A percentile compares a stretch with the other conserved stretches of the same genome.
These are phyloP conservation scores for Euphorbia corollata DNA, from an alignment of 441 rosid genomes.

Conservation along the genomic window DNA sequence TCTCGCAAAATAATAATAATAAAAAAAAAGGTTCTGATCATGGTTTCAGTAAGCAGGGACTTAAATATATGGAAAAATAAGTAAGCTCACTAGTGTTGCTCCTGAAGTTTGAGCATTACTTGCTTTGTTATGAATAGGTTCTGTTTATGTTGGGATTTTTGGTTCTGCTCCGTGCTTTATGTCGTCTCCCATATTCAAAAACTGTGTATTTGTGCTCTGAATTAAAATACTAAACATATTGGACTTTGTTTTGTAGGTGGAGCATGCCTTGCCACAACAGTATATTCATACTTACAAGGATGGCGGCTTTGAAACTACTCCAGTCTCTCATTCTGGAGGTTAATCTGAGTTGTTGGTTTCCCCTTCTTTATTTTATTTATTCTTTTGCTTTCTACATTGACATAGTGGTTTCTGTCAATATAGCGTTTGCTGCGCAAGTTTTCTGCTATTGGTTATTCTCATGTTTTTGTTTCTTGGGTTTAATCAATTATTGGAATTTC, in stretches of 20 bases:
- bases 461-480: constrained; percentile 15
- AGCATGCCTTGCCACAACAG: constrained; percentile 90
- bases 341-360: constrained; percentile 21
- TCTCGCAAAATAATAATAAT: no score
- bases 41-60: no score
- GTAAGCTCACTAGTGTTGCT: no score
- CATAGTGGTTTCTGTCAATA: constrained; percentile 14
- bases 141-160: no score
- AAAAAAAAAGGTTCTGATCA: no score
- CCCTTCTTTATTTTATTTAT: not conserved
- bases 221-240: not conserved
- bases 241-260: constrained; percentile 45
- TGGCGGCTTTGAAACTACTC: constrained; percentile 71
- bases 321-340: constrained; percentile 89
- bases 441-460: constrained; percentile 8
- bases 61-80: no score
- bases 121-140: no score
- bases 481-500: not conserved
- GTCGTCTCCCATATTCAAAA: not conserved
- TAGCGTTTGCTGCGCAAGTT: not conserved
- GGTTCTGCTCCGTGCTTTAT: no score
- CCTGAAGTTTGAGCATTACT: no score
- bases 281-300: constrained; percentile 52
- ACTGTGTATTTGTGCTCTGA: not conserved
- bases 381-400: constrained; percentile 24